Conservation (phyloP, 352 stramenopile species). For the Phytophthora cryptogea region DNA sequence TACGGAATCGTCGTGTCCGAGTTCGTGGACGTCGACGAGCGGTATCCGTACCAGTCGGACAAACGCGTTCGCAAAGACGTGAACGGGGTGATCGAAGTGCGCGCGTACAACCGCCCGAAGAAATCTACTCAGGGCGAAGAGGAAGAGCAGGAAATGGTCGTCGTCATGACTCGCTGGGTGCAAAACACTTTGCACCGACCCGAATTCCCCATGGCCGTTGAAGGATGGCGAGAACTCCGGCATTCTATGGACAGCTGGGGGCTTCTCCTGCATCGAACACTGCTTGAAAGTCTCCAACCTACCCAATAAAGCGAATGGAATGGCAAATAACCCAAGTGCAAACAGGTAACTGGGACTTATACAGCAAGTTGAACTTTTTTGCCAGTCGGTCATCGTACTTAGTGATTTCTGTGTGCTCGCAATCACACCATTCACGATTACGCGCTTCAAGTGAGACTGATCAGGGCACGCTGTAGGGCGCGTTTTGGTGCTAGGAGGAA, state of each 20-base stretch:
- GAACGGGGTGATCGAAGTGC: slow-evolving; percentile 32
- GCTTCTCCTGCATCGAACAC: slow-evolving; percentile 24
- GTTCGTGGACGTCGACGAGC: slow-evolving; percentile 38
- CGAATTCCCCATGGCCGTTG: slow-evolving; percentile 25
- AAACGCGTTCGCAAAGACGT: slow-evolving; percentile 36
- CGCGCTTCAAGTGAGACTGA: slow-evolving; percentile 16
- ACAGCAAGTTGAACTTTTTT: slow-evolving; percentile 9
- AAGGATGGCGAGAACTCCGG: slow-evolving; percentile 26
- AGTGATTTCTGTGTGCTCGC: slow-evolving; percentile 1
- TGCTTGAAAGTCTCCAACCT: slow-evolving; percentile 31
- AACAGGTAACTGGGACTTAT: background rate
- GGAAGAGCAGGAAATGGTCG: slow-evolving; percentile 23
- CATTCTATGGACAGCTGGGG: slow-evolving; percentile 40
- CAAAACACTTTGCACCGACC: slow-evolving; percentile 31
- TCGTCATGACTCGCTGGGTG: slow-evolving; percentile 41
- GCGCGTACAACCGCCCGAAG: slow-evolving; percentile 20
- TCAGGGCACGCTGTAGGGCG: background rate
- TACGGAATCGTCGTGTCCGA: slow-evolving; percentile 35
- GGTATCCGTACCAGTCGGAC: slow-evolving; percentile 29
- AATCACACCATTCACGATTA: slow-evolving; percentile 24
- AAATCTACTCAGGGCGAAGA: background rate
- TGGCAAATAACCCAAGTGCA: background rate
- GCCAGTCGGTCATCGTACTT: slow-evolving; percentile 21
- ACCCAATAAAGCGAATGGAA: slow-evolving; percentile 1
- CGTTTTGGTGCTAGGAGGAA: slow-evolving; percentile 3